phyloP scores from a whole-genome alignment of 2,329 filamentous ascomycete genomes.

The Stachybotrys chlorohalonatus region DNA sequence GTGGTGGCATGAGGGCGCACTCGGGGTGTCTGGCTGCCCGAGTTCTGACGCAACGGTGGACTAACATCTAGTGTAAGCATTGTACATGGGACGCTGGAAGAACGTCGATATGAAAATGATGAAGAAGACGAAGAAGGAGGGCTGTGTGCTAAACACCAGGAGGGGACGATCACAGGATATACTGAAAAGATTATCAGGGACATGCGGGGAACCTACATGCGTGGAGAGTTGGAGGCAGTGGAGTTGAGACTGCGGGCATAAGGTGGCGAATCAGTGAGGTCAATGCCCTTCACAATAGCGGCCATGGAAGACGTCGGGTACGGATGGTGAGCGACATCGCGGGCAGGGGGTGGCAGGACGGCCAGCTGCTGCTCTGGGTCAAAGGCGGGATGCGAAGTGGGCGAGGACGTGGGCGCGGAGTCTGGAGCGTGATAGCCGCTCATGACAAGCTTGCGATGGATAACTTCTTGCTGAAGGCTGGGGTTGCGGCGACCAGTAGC shows the following conservation, averaged over 20 bases:
- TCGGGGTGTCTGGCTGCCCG: constrained; percentile 67
- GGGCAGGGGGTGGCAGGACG: constrained; percentile 23
- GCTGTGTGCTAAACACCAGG: background rate
- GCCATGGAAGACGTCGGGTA: constrained; percentile 27
- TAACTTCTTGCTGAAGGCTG: background rate
- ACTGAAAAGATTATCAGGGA: constrained; percentile 6
- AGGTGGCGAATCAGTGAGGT: constrained; percentile 43
- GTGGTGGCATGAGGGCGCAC: constrained; percentile 81
- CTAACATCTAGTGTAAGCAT: constrained; percentile 29
- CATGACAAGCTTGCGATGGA: constrained; percentile 33
- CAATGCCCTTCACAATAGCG: constrained; percentile 30
- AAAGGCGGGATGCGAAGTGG: constrained; percentile 14
- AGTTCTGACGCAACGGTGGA: constrained; percentile 61
- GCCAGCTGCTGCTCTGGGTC: constrained; percentile 21
- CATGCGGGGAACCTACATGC: constrained; percentile 37
- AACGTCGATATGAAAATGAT: background rate
- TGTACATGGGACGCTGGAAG: background rate
- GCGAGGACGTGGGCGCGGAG: constrained; percentile 18
- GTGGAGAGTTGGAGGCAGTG: constrained; percentile 48
- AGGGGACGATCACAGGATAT: background rate
- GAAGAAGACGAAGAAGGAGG: constrained; percentile 4
- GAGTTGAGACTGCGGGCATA: constrained; percentile 48
- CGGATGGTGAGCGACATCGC: constrained; percentile 19
- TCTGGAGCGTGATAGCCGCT: constrained; percentile 27
- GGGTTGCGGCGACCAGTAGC: background rate